Conservation (phyloP, 768 basidiomycete species). For the Guyanaporus albipodus region DNA sequence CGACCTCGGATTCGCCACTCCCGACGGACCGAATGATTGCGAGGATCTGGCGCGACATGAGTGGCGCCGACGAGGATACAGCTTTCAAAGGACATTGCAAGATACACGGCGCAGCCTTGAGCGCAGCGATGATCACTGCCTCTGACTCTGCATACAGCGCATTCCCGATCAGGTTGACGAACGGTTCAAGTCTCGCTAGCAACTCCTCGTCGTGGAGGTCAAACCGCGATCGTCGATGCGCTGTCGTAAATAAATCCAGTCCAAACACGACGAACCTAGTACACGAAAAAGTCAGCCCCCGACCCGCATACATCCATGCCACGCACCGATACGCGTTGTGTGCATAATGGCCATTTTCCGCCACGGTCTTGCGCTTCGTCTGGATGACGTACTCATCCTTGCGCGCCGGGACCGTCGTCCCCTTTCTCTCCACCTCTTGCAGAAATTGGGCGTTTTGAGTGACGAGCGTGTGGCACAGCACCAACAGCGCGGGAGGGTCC, state of each 20-base stretch:
- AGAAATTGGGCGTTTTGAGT: constrained; percentile 89
- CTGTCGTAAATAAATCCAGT: constrained; percentile 85
- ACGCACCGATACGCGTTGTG: constrained; percentile 82
- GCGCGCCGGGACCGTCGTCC: constrained; percentile 29
- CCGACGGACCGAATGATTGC: constrained; percentile 79
- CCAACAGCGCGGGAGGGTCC: constrained; percentile 63
- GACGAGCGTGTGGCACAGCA: constrained; percentile 84
- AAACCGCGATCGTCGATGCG: constrained; percentile 80
- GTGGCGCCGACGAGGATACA: constrained; percentile 70
- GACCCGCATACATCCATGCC: background rate
- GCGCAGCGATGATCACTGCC: constrained; percentile 66
- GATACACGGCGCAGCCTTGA: constrained; percentile 79
- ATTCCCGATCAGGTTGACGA: constrained; percentile 86
- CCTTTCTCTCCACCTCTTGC: constrained; percentile 46
- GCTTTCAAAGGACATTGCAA: constrained; percentile 79
- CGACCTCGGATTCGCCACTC: constrained; percentile 84
- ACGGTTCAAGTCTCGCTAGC: constrained; percentile 79
- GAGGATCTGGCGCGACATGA: constrained; percentile 80
- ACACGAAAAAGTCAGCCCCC: constrained; percentile 1
- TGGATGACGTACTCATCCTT: constrained; percentile 71
- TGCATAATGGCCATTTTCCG: constrained; percentile 64
- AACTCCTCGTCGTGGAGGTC: constrained; percentile 74
- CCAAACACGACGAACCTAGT: constrained; percentile 86
- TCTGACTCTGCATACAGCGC: constrained; percentile 82
- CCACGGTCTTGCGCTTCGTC: constrained; percentile 58